A percentile compares a stretch with the other conserved stretches of the same genome.
Conservation (phyloP, 345 rosid genomes). For the Euphorbia lathyris region DNA sequence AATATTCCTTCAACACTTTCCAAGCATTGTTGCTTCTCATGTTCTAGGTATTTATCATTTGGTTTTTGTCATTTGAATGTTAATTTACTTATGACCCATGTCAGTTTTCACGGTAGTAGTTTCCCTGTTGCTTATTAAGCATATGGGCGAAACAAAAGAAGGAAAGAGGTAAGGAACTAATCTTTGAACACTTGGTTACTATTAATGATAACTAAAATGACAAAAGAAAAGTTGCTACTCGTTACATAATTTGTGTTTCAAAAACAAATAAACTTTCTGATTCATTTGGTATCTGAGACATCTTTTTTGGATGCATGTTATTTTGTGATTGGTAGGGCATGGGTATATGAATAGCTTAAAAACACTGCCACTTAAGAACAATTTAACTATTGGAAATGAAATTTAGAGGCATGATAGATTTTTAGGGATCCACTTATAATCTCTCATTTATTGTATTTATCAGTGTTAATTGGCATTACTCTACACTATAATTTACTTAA, state of each 20-base stretch:
- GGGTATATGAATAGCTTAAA: neutral
- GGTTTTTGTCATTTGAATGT: neutral
- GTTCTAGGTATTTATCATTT: slow-evolving; percentile 58
- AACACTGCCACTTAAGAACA: neutral
- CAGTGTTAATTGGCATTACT: neutral
- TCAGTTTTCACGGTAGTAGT: neutral
- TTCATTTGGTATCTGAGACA: slow-evolving; percentile 39
- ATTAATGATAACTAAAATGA: neutral
- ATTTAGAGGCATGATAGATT: neutral
- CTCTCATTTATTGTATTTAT: neutral
- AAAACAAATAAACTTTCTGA: neutral
- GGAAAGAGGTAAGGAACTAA: neutral
- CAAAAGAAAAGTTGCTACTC: neutral
- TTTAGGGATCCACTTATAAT: neutral
- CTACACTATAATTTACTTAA: neutral
- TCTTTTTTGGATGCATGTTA: neutral
- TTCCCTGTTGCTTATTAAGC: neutral
- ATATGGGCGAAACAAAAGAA: neutral
- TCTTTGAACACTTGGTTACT: neutral
- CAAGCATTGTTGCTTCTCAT: slow-evolving; percentile 86
- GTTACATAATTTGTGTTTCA: neutral
- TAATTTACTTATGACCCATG: neutral
- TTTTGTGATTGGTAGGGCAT: neutral
- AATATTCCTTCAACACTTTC: slow-evolving; percentile 94
- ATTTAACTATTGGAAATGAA: neutral